Evolutionary conservation across 2,329 filamentous ascomycete species (phyloP).

Genomic region (Cytospora leucostoma): DNA sequence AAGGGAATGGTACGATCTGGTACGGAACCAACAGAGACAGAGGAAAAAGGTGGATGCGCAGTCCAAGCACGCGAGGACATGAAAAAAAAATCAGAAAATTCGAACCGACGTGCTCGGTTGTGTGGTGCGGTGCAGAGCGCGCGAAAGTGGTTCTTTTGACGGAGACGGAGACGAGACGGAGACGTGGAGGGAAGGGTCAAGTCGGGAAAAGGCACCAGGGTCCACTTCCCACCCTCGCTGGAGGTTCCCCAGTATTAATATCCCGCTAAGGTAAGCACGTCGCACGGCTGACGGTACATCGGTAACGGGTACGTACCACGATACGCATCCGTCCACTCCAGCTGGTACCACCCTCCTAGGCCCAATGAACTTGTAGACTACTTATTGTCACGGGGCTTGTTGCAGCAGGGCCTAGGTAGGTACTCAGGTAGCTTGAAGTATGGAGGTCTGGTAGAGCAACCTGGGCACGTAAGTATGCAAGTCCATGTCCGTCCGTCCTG

Average conservation of each 20-base stretch:
- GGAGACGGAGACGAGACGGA: constrained; percentile 9
- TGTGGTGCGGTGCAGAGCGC: not conserved
- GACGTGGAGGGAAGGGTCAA: constrained; percentile 11
- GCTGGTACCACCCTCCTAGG: not conserved
- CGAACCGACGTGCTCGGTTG: constrained; percentile 1
- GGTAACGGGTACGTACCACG: constrained; percentile 8
- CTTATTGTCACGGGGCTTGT: too few species aligned
- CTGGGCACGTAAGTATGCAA: too few species aligned
- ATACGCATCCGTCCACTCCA: constrained; percentile 1
- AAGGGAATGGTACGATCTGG: constrained; percentile 16
- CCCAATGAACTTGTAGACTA: too few species aligned
- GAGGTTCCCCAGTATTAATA: constrained; percentile 22
- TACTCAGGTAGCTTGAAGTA: too few species aligned
- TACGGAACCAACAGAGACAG: constrained; percentile 5
- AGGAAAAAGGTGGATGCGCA: constrained; percentile 21
- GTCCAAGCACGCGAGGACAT: constrained; percentile 17
- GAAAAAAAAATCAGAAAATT: constrained; percentile 16
- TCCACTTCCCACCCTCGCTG: constrained; percentile 10
- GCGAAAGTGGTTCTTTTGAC: constrained; percentile 16
- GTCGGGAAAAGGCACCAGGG: constrained; percentile 13
- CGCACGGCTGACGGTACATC: constrained; percentile 16
- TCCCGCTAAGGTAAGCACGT: constrained; percentile 22
- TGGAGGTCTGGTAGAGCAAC: too few species aligned
- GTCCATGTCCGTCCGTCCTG: too few species aligned
- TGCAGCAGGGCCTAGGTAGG: too few species aligned